A percentile compares a stretch with the other conserved stretches of the same genome.
phyloP scores from a whole-genome alignment of 352 stramenopile species.

The Peronospora belbahrii region DNA sequence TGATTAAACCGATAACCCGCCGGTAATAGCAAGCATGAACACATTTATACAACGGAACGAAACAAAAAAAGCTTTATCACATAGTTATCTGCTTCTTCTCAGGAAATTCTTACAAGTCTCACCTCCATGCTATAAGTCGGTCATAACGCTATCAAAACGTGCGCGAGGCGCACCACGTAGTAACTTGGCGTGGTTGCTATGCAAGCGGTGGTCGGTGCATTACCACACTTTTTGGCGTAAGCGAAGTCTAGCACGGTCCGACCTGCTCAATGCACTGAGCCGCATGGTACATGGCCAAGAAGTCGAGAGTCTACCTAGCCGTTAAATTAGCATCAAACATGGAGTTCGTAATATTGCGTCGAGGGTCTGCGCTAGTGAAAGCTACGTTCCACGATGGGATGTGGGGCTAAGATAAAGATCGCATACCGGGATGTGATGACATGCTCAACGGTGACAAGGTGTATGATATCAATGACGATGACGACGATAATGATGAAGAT shows the following conservation, averaged over 20 bases:
- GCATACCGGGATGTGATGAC: too few relatives aligned
- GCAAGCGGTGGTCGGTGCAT: conserved; percentile 25
- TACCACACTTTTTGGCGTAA: conserved; percentile 30
- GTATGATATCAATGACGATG: too few relatives aligned
- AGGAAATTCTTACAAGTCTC: not conserved
- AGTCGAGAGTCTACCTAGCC: conserved; percentile 22
- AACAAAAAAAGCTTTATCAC: not conserved
- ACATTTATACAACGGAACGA: too few relatives aligned
- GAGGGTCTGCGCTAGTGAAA: too few relatives aligned
- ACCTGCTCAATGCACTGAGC: conserved; percentile 29
- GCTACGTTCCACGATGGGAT: too few relatives aligned
- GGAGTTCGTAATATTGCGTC: too few relatives aligned
- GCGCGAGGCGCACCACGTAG: conserved; percentile 18
- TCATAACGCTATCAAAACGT: conserved; percentile 23
- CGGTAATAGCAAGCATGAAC: not conserved
- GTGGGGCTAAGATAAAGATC: too few relatives aligned
- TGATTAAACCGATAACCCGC: not conserved
- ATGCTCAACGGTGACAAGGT: too few relatives aligned
- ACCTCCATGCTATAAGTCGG: conserved; percentile 19
- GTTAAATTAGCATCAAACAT: too few relatives aligned
- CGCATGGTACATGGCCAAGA: conserved; percentile 24
- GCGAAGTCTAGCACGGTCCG: conserved; percentile 27
- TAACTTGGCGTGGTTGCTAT: conserved; percentile 18
- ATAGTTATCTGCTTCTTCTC: not conserved
- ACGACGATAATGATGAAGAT: too few relatives aligned